Base-by-base conservation (phyloP, 768 basidiomycete species). In the Auricularia heimuer region DNA sequence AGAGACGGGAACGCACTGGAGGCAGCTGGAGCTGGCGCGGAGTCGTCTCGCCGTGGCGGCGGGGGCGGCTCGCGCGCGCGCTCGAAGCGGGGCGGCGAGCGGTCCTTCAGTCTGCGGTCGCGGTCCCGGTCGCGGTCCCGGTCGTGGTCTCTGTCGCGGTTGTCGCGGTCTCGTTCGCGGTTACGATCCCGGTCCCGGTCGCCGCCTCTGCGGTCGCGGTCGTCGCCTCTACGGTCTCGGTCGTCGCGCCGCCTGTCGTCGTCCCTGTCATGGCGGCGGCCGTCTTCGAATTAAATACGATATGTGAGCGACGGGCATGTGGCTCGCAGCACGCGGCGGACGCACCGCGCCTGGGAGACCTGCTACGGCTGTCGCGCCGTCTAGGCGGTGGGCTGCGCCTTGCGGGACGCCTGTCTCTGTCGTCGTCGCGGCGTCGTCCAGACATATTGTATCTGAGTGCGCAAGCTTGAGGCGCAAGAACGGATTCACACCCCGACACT, bases 121-220 rank as follows among this genome's bases (percentile, higher is more conserved):
- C 64, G 64, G 16, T 65, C 66, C 42, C 56, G 45, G 58, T 65
- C 56, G 12, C 66, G 39, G 64, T 54, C n/a, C 12, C 35, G 24
- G 56, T 58, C 64, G 29, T 58, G 7, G 24, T 44, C 21, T 6
- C 68, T 69, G 61, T 67, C 70, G 35, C 64, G 67, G 63, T 76
- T 71, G 62, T 70, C 62, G 45, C 71, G 68, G 54, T 72, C 67
- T 39, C 63, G 44, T 47, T 64, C 64, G 47, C 18, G 54, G 54
- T n/a, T 29, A 62, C 73, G 74, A 64, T 73, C 72, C 63, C 72
- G 71, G 58, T 81, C 82, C 66, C 72, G 72, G 54, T 78, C 77
- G 65, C 74, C 10, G 70, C 75, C 35, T 69, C 66, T 62, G 69
- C 72, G 67, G 64, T 77, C 75, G 70, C 75, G 66, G n/a, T 66